phyloP scores from a whole-genome alignment of 2,329 filamentous ascomycete genomes.

The Juglanconis oblonga region DNA sequence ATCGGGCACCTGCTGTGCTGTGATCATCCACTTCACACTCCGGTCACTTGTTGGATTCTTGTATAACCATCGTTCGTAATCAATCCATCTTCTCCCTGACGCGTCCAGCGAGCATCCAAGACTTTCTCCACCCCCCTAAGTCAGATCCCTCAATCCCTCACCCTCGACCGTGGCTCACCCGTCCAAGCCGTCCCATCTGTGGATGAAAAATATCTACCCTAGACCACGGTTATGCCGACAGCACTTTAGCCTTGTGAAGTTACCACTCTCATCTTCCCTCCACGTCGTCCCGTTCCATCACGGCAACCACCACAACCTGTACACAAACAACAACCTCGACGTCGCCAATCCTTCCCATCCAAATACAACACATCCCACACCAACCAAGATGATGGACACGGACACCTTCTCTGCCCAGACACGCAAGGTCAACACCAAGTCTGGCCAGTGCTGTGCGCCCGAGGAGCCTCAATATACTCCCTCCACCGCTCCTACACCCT shows the following conservation, averaged over 20 bases:
- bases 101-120: too few relatives aligned
- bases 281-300: background rate
- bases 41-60: too few relatives aligned
- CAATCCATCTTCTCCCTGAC: too few relatives aligned
- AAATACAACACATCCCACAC: constrained; percentile 30
- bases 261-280: constrained; percentile 15
- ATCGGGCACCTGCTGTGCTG: too few relatives aligned
- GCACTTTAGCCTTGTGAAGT: background rate
- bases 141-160: too few relatives aligned
- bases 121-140: too few relatives aligned
- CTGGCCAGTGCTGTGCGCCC: constrained; percentile 24
- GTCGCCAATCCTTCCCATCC: too few relatives aligned
- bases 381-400: constrained; percentile 33
- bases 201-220: background rate
- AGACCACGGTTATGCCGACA: background rate
- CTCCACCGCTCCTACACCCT: constrained; percentile 52
- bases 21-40: too few relatives aligned
- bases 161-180: background rate
- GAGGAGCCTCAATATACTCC: constrained; percentile 34
- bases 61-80: too few relatives aligned
- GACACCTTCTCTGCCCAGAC: constrained; percentile 33
- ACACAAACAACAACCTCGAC: background rate
- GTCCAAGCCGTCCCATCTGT: too few relatives aligned
- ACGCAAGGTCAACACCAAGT: constrained; percentile 31
- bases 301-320: constrained; percentile 15